Evolutionary conservation across 2,329 filamentous ascomycete genomes (phyloP), one percentile per base, ranked within the genome.

Genomic region (Trichophyton equinum): DNA sequence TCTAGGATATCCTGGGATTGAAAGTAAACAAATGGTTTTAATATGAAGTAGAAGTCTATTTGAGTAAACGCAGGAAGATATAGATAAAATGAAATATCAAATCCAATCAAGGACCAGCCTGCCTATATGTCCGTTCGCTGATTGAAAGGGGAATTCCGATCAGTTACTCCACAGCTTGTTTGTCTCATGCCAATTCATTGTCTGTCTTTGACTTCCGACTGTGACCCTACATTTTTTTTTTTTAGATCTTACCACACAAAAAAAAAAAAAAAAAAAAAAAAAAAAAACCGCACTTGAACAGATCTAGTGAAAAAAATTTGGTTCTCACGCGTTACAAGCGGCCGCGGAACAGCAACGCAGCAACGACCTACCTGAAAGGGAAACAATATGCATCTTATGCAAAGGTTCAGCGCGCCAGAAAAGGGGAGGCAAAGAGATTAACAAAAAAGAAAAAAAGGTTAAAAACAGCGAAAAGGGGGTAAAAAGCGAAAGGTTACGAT

Each of bases 1-100:
- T 18, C 11, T 60, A 73, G 71, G 7, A 73, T 73, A 55, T 73
- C 71, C 6, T 73, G 71, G 71, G 64, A 70, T 56, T 73, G 63
- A 68, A 36, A 51, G 5, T n/a, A 22, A 18, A 22, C 22, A 25
- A 1, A 25, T 11, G 20, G 20, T 22, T 47, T 51, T 11, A 9
- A 25, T 7, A 27, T 27, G 27, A 30, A 27, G 13, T 25, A 27
- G 20, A 25, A 51, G 46, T 51, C 46, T 51, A 51, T n/a, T 44
- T 20, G 46, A 51, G 46, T 51, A 25, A 15, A 30, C 30, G 27
- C n/a, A 13, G 27, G 27, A 30, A 53, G 13, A 53, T 27, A 53
- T 53, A 33, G 33, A 25, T 53, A 33, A 30, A 25, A 30, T 30
- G 27, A 53, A 44, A 44, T n/a, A 27, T 33, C 49, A 53, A 22